Percentiles rank a stretch among this genome's conserved stretches.
Conservation (phyloP, 2,329 filamentous ascomycete genomes). For the Fusarium domesticum region DNA sequence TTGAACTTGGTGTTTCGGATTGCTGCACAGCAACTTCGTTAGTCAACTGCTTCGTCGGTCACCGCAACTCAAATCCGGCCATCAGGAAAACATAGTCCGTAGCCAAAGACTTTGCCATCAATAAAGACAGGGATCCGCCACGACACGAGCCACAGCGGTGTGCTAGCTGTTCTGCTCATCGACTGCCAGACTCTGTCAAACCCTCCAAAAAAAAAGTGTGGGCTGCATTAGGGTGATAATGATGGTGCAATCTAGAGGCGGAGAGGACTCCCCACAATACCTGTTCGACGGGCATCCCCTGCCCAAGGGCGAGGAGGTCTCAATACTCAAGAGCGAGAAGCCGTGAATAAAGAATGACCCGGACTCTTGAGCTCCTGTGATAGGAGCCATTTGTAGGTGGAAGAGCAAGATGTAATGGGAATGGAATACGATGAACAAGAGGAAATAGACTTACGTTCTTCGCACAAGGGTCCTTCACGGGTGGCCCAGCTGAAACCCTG, state of each 20-base stretch:
- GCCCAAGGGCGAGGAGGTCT: neutral
- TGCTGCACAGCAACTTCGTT: constrained; percentile 48
- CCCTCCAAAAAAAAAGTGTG: constrained; percentile 16
- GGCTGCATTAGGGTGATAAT: constrained; percentile 17
- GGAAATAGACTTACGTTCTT: constrained; percentile 72
- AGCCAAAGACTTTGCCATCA: constrained; percentile 12
- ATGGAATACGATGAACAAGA: constrained; percentile 6
- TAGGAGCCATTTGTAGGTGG: constrained; percentile 4
- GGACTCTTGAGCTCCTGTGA: constrained; percentile 11
- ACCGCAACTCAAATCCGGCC: constrained; percentile 2
- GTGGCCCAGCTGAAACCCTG: constrained; percentile 98
- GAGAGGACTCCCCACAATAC: constrained; percentile 21
- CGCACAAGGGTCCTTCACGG: constrained; percentile 90
- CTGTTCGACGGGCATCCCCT: constrained; percentile 12
- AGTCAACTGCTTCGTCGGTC: constrained; percentile 11
- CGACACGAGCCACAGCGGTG: constrained; percentile 13
- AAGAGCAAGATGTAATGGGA: constrained; percentile 2
- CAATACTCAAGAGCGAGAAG: constrained; percentile 1
- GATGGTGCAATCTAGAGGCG: constrained; percentile 20
- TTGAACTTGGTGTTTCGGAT: constrained; percentile 98
- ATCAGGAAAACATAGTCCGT: constrained; percentile 2
- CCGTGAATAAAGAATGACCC: neutral
- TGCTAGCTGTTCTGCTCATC: constrained; percentile 19
- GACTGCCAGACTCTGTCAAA: constrained; percentile 4
- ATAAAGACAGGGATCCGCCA: constrained; percentile 15